Evolutionary conservation across 2,329 filamentous ascomycete species (phyloP).

Genomic region (Colletotrichum endophyticum): DNA sequence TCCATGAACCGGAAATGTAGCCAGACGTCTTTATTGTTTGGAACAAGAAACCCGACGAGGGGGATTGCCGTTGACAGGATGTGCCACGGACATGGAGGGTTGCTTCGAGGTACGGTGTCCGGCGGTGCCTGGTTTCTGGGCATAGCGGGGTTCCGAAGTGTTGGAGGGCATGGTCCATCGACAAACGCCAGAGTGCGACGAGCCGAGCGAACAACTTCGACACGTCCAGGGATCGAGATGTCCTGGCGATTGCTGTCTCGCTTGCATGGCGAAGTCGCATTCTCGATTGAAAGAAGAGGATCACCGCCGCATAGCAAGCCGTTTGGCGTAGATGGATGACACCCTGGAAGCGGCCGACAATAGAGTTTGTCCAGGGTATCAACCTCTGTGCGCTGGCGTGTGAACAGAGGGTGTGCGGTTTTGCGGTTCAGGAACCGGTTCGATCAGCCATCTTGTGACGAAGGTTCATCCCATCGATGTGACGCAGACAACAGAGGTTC

Average conservation of each 20-base stretch:
- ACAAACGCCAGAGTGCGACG: background rate
- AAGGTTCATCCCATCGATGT: conserved; percentile 6
- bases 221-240: background rate
- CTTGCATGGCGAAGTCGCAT: background rate
- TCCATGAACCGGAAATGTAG: background rate
- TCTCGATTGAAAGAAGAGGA: background rate
- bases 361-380: background rate
- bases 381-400: background rate
- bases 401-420: background rate
- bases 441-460: background rate
- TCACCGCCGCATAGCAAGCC: background rate
- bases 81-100: background rate
- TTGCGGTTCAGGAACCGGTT: background rate
- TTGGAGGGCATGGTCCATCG: background rate
- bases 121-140: background rate
- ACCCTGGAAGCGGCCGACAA: background rate
- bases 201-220: background rate
- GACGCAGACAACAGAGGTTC: background rate
- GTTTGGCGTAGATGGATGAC: background rate
- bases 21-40: background rate
- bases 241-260: background rate
- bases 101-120: background rate
- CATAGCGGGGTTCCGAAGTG: background rate
- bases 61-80: background rate
- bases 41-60: background rate